These are phyloP conservation scores for Penicillium parvum DNA, from an alignment of 495 filamentous ascomycete genomes.

Conservation along the genomic window DNA sequence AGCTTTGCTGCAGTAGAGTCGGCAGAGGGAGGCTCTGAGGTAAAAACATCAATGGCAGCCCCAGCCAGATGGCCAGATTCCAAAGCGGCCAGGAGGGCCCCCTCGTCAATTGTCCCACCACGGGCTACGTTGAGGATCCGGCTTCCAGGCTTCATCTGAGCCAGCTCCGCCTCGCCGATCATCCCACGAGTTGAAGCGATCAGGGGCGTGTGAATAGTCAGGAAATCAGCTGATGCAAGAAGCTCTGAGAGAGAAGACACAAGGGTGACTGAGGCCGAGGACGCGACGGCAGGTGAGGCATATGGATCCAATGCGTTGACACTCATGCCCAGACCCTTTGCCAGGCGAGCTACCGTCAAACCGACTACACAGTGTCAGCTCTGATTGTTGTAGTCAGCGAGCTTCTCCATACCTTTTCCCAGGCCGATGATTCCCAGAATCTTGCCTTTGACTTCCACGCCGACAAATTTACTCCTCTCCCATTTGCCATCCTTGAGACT, in stretches of 20 bases:
- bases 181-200: slow-evolving; percentile 66
- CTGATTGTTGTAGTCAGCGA: neutral
- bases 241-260: slow-evolving; percentile 50
- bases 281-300: slow-evolving; percentile 56
- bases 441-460: slow-evolving; percentile 67
- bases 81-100: slow-evolving; percentile 60
- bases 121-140: slow-evolving; percentile 67
- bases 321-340: slow-evolving; percentile 64
- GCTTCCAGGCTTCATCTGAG: slow-evolving; percentile 60
- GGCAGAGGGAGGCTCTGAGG: slow-evolving; percentile 55
- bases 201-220: slow-evolving; percentile 73
- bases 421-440: slow-evolving; percentile 63
- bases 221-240: slow-evolving; percentile 59
- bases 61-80: slow-evolving; percentile 64
- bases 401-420: slow-evolving; percentile 57
- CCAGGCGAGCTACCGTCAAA: slow-evolving; percentile 64
- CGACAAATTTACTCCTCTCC: slow-evolving; percentile 65
- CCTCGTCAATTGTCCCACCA: slow-evolving; percentile 73
- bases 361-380: slow-evolving; percentile 45
- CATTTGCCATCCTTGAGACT: slow-evolving; percentile 59
- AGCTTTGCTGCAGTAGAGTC: slow-evolving; percentile 51
- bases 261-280: slow-evolving; percentile 52
- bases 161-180: slow-evolving; percentile 57
- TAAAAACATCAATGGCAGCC: slow-evolving; percentile 73
- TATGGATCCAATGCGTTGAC: slow-evolving; percentile 65